Evolutionary conservation across 768 basidiomycete genomes (phyloP), one percentile per base, ranked within the genome.

Genomic region (Russula dissimulans): DNA sequence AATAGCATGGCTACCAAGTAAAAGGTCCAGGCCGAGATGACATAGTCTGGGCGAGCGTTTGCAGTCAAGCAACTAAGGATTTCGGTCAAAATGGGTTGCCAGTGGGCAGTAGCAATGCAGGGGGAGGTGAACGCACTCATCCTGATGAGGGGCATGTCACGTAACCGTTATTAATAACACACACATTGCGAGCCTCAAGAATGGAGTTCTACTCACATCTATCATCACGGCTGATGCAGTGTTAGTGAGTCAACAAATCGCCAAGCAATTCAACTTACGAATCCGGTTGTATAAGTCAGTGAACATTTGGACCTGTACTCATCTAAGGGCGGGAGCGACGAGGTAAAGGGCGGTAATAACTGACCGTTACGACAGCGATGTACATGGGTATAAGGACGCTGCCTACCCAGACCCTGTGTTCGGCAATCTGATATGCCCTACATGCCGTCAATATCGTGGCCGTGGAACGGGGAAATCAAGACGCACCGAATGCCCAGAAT

Each of bases 401-500:
- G 17, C 78, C 78, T 15, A 84, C 69, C 29, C 34, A 49, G 38
- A 63, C 68, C 8, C 75, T 75, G 56, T 82, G 76, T 55, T 78
- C 71, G 5, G 83, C 79, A 31, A 86, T 74, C 63, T 84, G 84
- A 68, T 80, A 81, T 3, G 82, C 78, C 61, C 85, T 84, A 65
- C 26, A 50, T 18, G 57, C 54, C 43, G 17, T 64, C 51, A 50
- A 54, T 43, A 2, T 8, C 53, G 5, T 36, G 10, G n/a, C 3
- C 11, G 18, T 32, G 12, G 50, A 29, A 5, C 29, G 42, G 43
- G 11, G 12, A 7, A 44, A 50, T 17, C 12, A 18, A 14, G 43
- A 56, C 71, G 46, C 68, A 83, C 85, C 85, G 77, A 49, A 84
- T 69, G 7, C 80, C 85, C 43, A 88, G 67, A 56, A 88, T 86